These are phyloP conservation scores for Wickerhamomyces canadensis DNA, from an alignment of 805 yeast species.

Conservation along the genomic window DNA sequence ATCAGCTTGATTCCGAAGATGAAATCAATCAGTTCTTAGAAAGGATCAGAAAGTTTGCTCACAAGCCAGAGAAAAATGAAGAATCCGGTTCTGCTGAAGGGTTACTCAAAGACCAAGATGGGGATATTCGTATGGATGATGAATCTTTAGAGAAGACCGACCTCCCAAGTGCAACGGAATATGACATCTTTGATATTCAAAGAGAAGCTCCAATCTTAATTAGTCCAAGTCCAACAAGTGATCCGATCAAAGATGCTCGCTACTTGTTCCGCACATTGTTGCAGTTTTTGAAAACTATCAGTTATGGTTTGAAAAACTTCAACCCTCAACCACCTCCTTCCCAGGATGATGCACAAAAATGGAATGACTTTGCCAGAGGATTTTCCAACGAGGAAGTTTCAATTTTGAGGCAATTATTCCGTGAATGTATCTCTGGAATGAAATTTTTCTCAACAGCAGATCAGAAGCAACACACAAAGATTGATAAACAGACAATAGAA, in stretches of 20 bases:
- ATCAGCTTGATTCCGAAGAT: slow-evolving; percentile 33
- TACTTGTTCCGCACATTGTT: slow-evolving; percentile 81
- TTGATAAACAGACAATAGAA: slow-evolving; percentile 20
- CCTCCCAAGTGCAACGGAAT: slow-evolving; percentile 7
- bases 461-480: slow-evolving; percentile 18
- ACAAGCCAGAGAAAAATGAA: slow-evolving; percentile 2
- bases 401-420: slow-evolving; percentile 69
- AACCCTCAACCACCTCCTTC: slow-evolving; percentile 71
- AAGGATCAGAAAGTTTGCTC: slow-evolving; percentile 13
- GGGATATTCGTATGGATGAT: slow-evolving; percentile 26
- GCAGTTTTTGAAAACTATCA: slow-evolving; percentile 85
- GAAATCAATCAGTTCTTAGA: slow-evolving; percentile 27
- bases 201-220: slow-evolving; percentile 55
- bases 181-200: slow-evolving; percentile 42
- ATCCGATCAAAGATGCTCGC: slow-evolving; percentile 82
- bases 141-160: slow-evolving; percentile 4
- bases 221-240: slow-evolving; percentile 40
- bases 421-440: slow-evolving; percentile 80
- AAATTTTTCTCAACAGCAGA: slow-evolving; percentile 57
- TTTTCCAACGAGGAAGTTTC: slow-evolving; percentile 78
- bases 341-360: slow-evolving; percentile 47
- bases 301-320: slow-evolving; percentile 83
- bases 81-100: background rate
- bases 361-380: slow-evolving; percentile 87
- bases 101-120: slow-evolving; percentile 18